Conservation (phyloP, 2,329 filamentous ascomycete genomes). For the Neospermospora avenae region DNA sequence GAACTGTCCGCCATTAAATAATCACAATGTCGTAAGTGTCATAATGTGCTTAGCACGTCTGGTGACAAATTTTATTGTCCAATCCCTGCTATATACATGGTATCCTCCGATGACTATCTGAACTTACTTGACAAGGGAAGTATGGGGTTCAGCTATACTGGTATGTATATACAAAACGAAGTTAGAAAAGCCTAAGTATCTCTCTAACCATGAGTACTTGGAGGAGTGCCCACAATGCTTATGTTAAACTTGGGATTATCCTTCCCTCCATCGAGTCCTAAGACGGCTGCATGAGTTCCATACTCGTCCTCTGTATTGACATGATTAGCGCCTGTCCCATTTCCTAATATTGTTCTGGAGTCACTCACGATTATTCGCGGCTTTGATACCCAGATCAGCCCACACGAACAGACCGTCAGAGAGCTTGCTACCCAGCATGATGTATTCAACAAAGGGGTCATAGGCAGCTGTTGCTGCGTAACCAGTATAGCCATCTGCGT, state of each 20-base stretch:
- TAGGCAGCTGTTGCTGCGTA: slow-evolving; percentile 40
- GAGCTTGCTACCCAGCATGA: slow-evolving; percentile 51
- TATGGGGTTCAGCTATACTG: not conserved
- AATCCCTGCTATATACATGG: not conserved
- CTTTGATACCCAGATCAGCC: slow-evolving; percentile 44
- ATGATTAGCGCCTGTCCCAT: not conserved
- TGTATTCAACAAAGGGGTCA: slow-evolving; percentile 56
- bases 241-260: slow-evolving; percentile 23
- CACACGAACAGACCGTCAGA: slow-evolving; percentile 53
- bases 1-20: no score
- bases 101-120: not conserved
- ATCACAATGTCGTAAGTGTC: no score
- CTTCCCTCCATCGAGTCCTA: slow-evolving; percentile 19
- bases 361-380: slow-evolving; percentile 2
- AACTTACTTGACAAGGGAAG: not conserved
- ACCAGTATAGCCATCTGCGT: slow-evolving; percentile 45
- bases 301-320: slow-evolving; percentile 5
- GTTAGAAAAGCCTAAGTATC: not conserved
- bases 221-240: slow-evolving; percentile 15
- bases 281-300: slow-evolving; percentile 18
- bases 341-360: not conserved
- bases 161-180: not conserved
- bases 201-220: slow-evolving; percentile 5
- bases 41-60: no score
- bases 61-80: not conserved